phyloP scores from a whole-genome alignment of 139 green algal species.

The Closterium sp. region DNA sequence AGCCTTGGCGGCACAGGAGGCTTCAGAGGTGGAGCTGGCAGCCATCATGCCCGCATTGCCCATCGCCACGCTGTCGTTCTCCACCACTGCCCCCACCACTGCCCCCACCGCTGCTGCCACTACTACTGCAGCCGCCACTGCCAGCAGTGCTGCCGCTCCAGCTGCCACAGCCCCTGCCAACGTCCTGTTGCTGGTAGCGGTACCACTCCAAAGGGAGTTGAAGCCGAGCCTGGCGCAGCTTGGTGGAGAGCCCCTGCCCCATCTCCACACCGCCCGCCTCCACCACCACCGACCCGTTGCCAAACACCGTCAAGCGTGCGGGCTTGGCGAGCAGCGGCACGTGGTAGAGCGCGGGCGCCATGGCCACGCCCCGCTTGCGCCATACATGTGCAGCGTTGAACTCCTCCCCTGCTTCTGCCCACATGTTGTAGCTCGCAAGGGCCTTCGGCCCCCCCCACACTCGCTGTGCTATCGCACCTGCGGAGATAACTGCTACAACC shows the following conservation, averaged over 20 bases:
- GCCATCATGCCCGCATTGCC: conserved; percentile 2
- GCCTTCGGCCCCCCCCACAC: conserved; percentile 63
- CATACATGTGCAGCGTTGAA: conserved; percentile 71
- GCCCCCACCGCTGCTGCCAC: not conserved
- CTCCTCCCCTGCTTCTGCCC: conserved; percentile 49
- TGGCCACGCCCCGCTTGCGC: conserved; percentile 84
- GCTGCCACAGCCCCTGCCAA: not conserved
- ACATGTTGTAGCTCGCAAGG: conserved; percentile 39
- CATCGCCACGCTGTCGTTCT: conserved; percentile 16
- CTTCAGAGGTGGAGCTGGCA: conserved; percentile 17
- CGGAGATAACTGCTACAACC: too few species aligned
- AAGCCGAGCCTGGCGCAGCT: too few species aligned
- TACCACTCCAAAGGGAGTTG: conserved; percentile 12
- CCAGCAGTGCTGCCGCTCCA: too few species aligned
- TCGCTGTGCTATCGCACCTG: conserved; percentile 13
- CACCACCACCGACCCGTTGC: too few species aligned
- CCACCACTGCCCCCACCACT: conserved; percentile 7
- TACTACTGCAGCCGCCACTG: not conserved
- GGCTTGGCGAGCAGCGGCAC: too few species aligned
- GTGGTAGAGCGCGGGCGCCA: too few species aligned
- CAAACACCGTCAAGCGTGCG: too few species aligned
- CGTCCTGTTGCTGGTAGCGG: too few species aligned
- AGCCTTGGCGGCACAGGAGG: not conserved
- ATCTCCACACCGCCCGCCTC: too few species aligned
- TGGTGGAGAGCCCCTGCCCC: too few species aligned